Evolutionary conservation across 768 basidiomycete genomes (phyloP).

Genomic region (Trametes gibbosa): DNA sequence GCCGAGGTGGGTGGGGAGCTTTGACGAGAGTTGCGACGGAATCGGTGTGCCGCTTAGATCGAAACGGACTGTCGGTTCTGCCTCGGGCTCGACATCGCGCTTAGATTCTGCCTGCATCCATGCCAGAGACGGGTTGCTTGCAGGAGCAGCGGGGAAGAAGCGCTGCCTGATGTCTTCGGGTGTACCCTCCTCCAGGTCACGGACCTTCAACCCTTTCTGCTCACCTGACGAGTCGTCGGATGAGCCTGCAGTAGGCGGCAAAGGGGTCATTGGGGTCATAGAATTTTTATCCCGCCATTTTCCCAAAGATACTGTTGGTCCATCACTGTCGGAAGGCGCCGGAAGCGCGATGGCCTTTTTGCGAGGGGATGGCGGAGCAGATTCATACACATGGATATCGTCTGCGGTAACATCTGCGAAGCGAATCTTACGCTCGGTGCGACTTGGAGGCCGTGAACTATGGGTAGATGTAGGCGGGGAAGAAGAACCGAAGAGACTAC

Average conservation of each 20-base stretch:
- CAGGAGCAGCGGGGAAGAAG: conserved; percentile 73
- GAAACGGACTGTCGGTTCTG: conserved; percentile 44
- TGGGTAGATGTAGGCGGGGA: conserved; percentile 26
- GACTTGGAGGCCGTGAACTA: conserved; percentile 58
- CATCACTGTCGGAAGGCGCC: conserved; percentile 40
- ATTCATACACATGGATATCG: conserved; percentile 84
- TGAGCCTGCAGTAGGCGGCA: not conserved
- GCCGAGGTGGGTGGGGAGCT: conserved; percentile 80
- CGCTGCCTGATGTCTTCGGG: conserved; percentile 81
- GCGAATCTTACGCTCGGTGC: conserved; percentile 54
- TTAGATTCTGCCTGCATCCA: conserved; percentile 61
- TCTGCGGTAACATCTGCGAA: conserved; percentile 73
- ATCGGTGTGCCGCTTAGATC: conserved; percentile 75
- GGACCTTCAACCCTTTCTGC: not conserved
- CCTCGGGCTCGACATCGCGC: conserved; percentile 23
- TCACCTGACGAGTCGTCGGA: not conserved
- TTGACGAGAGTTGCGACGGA: conserved; percentile 47
- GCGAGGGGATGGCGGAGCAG: conserved; percentile 74
- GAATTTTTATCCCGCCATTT: conserved; percentile 30
- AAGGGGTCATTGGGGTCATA: not conserved
- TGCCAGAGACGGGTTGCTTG: conserved; percentile 69
- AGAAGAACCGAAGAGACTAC: conserved; percentile 19
- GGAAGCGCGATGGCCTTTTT: conserved; percentile 58
- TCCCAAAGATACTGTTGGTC: conserved; percentile 39
- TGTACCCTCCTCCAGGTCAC: conserved; percentile 57